These are phyloP conservation scores for Panicum hallii DNA, from an alignment of 202 grass and related monocot species.

Conservation along the genomic window DNA sequence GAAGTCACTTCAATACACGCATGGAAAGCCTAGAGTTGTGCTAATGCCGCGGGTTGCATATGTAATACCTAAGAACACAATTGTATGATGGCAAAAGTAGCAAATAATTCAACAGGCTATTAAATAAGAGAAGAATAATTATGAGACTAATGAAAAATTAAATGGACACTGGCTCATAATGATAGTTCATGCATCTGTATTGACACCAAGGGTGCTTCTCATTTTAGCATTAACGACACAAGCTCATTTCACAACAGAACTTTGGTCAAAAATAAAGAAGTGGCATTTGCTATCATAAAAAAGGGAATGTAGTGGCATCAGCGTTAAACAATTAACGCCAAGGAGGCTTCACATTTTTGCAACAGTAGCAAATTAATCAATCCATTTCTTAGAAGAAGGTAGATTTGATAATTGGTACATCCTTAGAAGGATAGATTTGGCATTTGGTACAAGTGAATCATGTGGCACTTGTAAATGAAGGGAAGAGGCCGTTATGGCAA, in stretches of 20 bases:
- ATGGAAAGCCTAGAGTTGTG: not conserved
- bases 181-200: not conserved
- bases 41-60: not conserved
- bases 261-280: not conserved
- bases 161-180: not conserved
- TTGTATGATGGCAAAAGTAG: not conserved
- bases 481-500: not conserved
- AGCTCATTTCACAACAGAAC: not conserved
- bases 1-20: not conserved
- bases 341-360: not conserved
- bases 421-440: not conserved
- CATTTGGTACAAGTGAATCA: not conserved
- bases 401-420: not conserved
- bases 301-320: not conserved
- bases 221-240: not conserved
- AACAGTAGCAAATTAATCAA: not conserved
- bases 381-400: not conserved
- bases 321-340: not conserved
- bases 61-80: constrained; percentile 5
- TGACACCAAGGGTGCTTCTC: not conserved
- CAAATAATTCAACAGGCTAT: constrained; percentile 16
- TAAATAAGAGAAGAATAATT: not conserved
- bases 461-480: constrained; percentile 10
- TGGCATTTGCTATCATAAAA: not conserved
- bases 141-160: not conserved